Evolutionary conservation across 805 yeast species (phyloP).

Genomic region (Komagataella mondaviorum): DNA sequence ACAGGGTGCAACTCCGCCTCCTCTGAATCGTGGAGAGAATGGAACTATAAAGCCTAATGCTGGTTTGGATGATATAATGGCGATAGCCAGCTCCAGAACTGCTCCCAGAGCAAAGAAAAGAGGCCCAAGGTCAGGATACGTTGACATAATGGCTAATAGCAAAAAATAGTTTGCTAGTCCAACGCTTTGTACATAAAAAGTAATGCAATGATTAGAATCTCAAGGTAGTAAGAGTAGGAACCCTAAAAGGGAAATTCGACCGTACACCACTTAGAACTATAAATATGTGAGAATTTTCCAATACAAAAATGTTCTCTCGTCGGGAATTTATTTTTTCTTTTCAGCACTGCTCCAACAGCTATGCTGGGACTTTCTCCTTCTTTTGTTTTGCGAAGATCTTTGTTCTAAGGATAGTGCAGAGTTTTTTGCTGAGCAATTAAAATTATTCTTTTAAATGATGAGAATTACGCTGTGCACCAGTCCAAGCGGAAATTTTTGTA

Average conservation of each 20-base stretch:
- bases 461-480: background rate
- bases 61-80: constrained; percentile 14
- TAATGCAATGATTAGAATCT: background rate
- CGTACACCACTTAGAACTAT: background rate
- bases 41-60: constrained; percentile 8
- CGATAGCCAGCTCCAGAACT: constrained; percentile 15
- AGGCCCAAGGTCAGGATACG: constrained; percentile 46
- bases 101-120: constrained; percentile 33
- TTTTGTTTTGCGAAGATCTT: background rate
- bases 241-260: background rate
- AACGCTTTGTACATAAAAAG: background rate
- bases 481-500: background rate
- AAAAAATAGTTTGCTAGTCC: background rate
- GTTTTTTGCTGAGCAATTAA: background rate
- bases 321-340: background rate
- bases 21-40: constrained; percentile 16
- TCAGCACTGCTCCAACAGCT: background rate
- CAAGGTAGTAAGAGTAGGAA: background rate
- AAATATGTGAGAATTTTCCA: background rate
- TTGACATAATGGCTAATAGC: constrained; percentile 41
- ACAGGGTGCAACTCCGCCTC: constrained; percentile 17
- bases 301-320: background rate
- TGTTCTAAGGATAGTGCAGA: background rate
- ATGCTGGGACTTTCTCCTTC: background rate
- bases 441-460: background rate